Conservation (phyloP, 495 filamentous ascomycete species). For the Tuber umbilicatum region DNA sequence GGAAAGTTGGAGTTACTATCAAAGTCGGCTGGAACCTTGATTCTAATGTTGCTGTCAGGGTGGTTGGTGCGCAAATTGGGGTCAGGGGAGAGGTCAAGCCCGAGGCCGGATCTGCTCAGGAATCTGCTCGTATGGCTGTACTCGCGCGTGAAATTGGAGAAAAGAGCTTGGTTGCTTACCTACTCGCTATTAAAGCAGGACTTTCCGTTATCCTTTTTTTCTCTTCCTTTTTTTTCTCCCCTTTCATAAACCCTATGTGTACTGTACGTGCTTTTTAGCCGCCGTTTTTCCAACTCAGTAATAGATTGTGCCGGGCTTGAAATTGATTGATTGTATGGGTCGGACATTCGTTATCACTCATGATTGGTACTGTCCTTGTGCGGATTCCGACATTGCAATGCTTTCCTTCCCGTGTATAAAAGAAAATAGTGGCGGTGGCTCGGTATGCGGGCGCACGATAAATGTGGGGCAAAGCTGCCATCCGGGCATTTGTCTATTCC, state of each 20-base stretch:
- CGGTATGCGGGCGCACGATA: not conserved
- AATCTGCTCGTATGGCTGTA: not conserved
- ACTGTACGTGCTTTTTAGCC: not conserved
- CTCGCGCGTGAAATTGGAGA: not conserved
- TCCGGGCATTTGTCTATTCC: not conserved
- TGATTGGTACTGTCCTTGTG: not conserved
- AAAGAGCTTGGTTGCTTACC: not conserved
- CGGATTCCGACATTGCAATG: not conserved
- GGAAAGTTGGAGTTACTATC: slow-evolving; percentile 86
- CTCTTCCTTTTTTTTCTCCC: not conserved
- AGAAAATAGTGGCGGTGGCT: no score
- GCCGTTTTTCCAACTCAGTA: not conserved
- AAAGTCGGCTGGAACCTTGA: slow-evolving; percentile 71
- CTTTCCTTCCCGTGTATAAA: not conserved
- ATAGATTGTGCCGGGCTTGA: not conserved
- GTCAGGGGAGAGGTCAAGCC: slow-evolving; percentile 64
- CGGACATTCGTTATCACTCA: not conserved
- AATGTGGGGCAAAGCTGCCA: not conserved
- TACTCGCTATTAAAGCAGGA: not conserved
- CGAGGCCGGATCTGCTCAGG: not conserved
- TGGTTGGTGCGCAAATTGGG: slow-evolving; percentile 78
- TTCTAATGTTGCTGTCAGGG: slow-evolving; percentile 70
- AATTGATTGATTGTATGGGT: not conserved
- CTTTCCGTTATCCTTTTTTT: not conserved
- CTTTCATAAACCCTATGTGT: not conserved